phyloP scores from a whole-genome alignment of 139 green algal genomes.

The Nannochloris sp. region DNA sequence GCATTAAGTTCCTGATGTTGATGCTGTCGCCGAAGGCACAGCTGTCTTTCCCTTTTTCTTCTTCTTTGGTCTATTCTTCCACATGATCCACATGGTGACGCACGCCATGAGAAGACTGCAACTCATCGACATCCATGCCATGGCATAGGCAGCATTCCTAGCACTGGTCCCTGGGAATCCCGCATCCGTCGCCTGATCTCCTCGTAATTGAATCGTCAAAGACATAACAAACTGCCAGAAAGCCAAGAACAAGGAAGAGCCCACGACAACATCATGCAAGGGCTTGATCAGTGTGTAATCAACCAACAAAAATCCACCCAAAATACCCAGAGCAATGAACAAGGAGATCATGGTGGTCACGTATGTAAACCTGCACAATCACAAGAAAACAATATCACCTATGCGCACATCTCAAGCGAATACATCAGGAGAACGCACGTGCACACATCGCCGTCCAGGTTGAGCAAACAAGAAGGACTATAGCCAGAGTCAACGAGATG shows the following conservation, averaged over 20 bases:
- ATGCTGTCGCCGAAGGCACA: neutral
- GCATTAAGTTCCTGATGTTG: too few relatives aligned
- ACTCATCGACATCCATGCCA: constrained; percentile 3
- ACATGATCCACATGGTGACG: neutral
- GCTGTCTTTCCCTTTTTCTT: neutral
- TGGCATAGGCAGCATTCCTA: neutral
- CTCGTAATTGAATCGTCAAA: constrained; percentile 12
- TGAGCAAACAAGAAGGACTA: constrained; percentile 7
- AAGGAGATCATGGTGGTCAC: neutral
- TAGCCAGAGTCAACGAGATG: neutral
- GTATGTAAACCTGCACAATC: constrained; percentile 3
- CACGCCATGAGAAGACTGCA: neutral
- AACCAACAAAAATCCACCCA: neutral
- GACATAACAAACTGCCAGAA: constrained; percentile 14
- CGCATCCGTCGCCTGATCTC: constrained; percentile 6
- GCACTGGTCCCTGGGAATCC: neutral
- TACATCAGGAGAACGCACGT: neutral
- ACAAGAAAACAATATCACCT: neutral
- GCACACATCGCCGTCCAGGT: constrained; percentile 10
- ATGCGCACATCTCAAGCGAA: neutral
- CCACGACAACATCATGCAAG: neutral
- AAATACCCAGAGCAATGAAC: neutral
- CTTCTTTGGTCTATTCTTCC: neutral
- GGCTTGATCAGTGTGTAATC: neutral
- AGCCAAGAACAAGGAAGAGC: neutral